Evolutionary conservation across 2,329 filamentous ascomycete genomes (phyloP).

Genomic region (Colletotrichum sp.): DNA sequence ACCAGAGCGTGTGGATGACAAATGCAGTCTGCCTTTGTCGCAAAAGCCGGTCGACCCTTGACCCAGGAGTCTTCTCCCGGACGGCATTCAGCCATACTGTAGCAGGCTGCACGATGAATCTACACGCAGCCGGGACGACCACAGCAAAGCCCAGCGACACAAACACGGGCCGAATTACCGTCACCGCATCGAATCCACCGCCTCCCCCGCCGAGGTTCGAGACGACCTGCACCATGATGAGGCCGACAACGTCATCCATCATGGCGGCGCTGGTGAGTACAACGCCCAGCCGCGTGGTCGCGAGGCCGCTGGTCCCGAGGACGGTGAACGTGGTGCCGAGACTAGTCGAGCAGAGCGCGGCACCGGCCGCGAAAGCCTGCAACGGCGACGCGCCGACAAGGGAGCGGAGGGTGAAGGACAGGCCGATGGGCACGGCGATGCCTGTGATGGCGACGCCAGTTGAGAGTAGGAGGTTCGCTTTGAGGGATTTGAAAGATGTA

Average conservation of each 20-base stretch:
- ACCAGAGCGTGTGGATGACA: conserved; percentile 49
- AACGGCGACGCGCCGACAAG: conserved; percentile 56
- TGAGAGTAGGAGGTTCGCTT: conserved; percentile 66
- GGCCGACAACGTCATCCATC: conserved; percentile 80
- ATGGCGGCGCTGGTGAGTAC: conserved; percentile 77
- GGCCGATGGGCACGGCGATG: conserved; percentile 64
- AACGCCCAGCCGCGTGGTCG: conserved; percentile 55
- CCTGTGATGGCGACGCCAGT: conserved; percentile 69
- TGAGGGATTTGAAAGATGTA: conserved; percentile 58
- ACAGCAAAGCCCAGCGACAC: conserved; percentile 58
- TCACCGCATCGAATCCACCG: conserved; percentile 31
- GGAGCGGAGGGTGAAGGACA: conserved; percentile 65
- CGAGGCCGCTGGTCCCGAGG: conserved; percentile 46
- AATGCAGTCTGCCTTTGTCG: conserved; percentile 40
- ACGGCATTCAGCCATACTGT: conserved; percentile 38
- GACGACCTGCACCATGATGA: conserved; percentile 80
- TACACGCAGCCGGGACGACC: conserved; percentile 50
- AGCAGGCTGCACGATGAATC: conserved; percentile 46
- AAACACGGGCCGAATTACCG: conserved; percentile 49
- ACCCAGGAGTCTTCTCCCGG: conserved; percentile 27
- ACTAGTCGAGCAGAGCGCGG: conserved; percentile 76
- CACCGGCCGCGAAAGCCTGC: conserved; percentile 75
- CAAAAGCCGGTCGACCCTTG: conserved; percentile 30
- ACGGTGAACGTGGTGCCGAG: conserved; percentile 73
- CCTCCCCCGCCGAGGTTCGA: conserved; percentile 59